A percentile compares a stretch with the other conserved stretches of the same genome.
phyloP scores from a whole-genome alignment of 2,329 filamentous ascomycete genomes.

The Diplodia scrobiculata region DNA sequence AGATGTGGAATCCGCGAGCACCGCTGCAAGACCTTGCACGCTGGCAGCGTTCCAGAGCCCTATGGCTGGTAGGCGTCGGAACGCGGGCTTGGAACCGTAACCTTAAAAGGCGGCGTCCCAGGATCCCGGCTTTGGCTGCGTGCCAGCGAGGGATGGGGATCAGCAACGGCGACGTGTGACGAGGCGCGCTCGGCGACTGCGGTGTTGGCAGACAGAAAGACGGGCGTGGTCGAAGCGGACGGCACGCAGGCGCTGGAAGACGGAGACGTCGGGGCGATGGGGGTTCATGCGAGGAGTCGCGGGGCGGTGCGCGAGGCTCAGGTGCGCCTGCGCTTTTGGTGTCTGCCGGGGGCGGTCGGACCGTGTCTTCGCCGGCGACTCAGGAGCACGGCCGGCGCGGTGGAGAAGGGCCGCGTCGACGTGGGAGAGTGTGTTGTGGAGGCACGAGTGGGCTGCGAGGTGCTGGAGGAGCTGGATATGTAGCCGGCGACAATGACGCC shows the following conservation, averaged over 20 bases:
- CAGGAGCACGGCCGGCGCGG: slow-evolving; percentile 3
- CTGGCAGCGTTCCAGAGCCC: slow-evolving; percentile 11
- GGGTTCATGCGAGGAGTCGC: slow-evolving; percentile 1
- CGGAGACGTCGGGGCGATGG: not conserved
- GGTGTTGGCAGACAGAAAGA: not conserved
- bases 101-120: slow-evolving; percentile 15
- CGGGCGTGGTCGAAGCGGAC: not conserved
- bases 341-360: not conserved
- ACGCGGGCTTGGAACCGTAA: slow-evolving; percentile 17
- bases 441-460: not conserved
- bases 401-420: not conserved
- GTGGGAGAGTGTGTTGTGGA: not conserved
- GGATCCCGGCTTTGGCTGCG: slow-evolving; percentile 6
- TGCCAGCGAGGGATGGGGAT: not conserved
- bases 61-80: slow-evolving; percentile 13
- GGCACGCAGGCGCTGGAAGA: not conserved
- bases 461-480: slow-evolving; percentile 3
- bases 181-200: not conserved
- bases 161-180: not conserved
- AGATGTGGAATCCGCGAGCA: not conserved
- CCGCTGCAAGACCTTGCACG: not conserved
- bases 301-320: slow-evolving; percentile 20
- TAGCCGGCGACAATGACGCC: slow-evolving; percentile 6
- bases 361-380: not conserved
- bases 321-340: not conserved